Evolutionary conservation across 176 grass and related monocot species (phyloP).

Genomic region (Lolium rigidum): DNA sequence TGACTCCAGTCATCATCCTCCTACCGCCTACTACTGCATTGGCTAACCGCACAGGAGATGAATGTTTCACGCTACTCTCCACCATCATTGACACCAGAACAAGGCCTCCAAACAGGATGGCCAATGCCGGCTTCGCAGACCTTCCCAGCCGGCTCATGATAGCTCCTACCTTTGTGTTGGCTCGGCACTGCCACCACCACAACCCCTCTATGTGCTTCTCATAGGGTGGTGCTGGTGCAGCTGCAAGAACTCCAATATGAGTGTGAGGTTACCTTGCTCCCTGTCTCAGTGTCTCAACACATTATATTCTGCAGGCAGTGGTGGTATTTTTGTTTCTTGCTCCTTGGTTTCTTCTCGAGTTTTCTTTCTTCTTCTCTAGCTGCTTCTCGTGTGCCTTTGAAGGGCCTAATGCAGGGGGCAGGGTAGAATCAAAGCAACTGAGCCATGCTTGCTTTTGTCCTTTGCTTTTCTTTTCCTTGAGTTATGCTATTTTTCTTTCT

Average conservation of each 20-base stretch:
- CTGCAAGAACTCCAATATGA: neutral
- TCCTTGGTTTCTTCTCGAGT: slow-evolving; percentile 17
- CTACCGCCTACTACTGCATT: slow-evolving; percentile 8
- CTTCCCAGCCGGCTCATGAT: slow-evolving; percentile 35
- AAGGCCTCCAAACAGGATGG: slow-evolving; percentile 52
- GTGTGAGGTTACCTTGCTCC: slow-evolving; percentile 3
- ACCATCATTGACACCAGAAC: slow-evolving; percentile 48
- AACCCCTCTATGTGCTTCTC: slow-evolving; percentile 33
- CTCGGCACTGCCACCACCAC: neutral
- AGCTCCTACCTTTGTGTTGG: neutral
- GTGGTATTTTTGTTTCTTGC: slow-evolving; percentile 32
- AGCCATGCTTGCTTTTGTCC: slow-evolving; percentile 37
- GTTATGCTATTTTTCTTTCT: slow-evolving; percentile 34
- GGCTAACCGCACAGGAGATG: neutral
- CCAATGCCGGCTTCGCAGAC: slow-evolving; percentile 16
- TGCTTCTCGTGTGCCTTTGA: slow-evolving; percentile 44
- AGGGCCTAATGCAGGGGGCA: slow-evolving; percentile 29
- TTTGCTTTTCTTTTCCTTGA: slow-evolving; percentile 36
- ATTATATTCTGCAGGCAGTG: slow-evolving; percentile 40
- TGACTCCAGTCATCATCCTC: slow-evolving; percentile 28
- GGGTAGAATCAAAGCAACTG: slow-evolving; percentile 37
- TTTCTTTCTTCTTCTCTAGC: slow-evolving; percentile 22
- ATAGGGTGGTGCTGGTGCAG: slow-evolving; percentile 37
- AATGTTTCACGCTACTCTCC: neutral
- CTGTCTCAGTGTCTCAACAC: neutral